phyloP scores from a whole-genome alignment of 441 rosid species.

The Erysimum pusillum region DNA sequence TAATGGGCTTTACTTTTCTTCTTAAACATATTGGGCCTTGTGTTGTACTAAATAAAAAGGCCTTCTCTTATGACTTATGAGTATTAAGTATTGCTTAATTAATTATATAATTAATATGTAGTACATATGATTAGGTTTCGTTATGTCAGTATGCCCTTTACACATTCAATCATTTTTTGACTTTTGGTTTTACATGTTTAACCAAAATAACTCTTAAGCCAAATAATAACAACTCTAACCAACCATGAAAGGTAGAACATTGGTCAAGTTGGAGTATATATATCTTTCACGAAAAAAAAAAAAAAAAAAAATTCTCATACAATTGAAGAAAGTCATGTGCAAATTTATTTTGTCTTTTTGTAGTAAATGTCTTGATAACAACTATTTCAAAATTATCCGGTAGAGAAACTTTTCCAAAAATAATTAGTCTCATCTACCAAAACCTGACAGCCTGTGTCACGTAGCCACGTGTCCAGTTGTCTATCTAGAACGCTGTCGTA shows the following conservation, averaged over 20 bases:
- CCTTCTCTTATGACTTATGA: neutral
- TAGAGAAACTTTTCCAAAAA: slow-evolving; percentile 5
- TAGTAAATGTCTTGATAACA: neutral
- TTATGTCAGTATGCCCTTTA: neutral
- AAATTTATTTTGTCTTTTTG: slow-evolving; percentile 14
- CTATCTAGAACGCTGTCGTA: neutral
- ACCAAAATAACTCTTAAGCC: neutral
- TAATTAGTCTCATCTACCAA: slow-evolving; percentile 6
- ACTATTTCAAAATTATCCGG: neutral
- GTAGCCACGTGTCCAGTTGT: slow-evolving; percentile 29
- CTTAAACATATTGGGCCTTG: slow-evolving; percentile 23
- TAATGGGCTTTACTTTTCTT: slow-evolving; percentile 39
- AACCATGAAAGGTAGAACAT: neutral
- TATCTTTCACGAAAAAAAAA: neutral
- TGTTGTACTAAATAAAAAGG: slow-evolving; percentile 28
- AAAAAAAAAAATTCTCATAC: neutral
- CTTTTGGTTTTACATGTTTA: neutral
- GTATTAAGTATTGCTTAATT: neutral
- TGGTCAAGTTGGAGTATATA: neutral
- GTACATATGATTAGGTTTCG: neutral
- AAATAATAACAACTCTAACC: too few species aligned
- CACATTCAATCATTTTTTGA: neutral
- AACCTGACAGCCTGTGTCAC: slow-evolving; percentile 22
- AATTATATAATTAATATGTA: neutral
- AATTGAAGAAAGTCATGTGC: slow-evolving; percentile 12